Conservation (phyloP, 306 rosid genomes). For the Vachellia collinsii region DNA sequence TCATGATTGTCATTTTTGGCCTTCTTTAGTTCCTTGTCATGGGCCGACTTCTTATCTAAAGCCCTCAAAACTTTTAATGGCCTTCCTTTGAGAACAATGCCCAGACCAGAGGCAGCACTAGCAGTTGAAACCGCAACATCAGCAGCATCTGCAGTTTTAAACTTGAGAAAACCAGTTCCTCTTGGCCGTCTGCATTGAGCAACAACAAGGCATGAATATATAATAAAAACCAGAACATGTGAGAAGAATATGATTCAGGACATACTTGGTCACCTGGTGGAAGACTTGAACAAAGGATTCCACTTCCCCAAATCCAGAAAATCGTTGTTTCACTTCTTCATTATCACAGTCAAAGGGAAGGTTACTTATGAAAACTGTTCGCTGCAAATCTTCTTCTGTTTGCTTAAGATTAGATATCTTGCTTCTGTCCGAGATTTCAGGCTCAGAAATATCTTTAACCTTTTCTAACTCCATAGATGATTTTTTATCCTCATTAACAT, state of each 20-base stretch:
- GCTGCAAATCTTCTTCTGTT: conserved; percentile 63
- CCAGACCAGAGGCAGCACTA: conserved; percentile 62
- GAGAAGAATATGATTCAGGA: conserved; percentile 23
- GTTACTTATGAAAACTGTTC: conserved; percentile 81
- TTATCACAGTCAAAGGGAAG: conserved; percentile 78
- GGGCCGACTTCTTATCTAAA: conserved; percentile 90
- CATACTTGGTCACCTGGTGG: conserved; percentile 88
- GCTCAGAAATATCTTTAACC: conserved; percentile 46
- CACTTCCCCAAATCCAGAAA: conserved; percentile 86
- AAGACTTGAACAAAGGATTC: conserved; percentile 84
- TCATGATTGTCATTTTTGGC: conserved; percentile 71
- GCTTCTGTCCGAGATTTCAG: conserved; percentile 46
- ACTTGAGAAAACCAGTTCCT: conserved; percentile 95
- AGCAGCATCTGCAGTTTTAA: conserved; percentile 75
- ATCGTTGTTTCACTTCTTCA: conserved; percentile 83
- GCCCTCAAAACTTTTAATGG: conserved; percentile 81
- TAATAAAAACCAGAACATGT: not conserved
- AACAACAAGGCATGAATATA: conserved; percentile 37
- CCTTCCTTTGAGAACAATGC: conserved; percentile 80
- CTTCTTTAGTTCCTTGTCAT: conserved; percentile 75
- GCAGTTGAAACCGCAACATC: conserved; percentile 76
- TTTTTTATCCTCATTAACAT: conserved; percentile 43
- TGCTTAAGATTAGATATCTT: conserved; percentile 46
- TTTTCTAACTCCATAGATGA: conserved; percentile 50
- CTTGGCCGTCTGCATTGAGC: conserved; percentile 78